Evolutionary conservation across 371 early-diverging fungal genomes (phyloP), one percentile per base, ranked within the genome.

Genomic region (Catenaria anguillulae): DNA sequence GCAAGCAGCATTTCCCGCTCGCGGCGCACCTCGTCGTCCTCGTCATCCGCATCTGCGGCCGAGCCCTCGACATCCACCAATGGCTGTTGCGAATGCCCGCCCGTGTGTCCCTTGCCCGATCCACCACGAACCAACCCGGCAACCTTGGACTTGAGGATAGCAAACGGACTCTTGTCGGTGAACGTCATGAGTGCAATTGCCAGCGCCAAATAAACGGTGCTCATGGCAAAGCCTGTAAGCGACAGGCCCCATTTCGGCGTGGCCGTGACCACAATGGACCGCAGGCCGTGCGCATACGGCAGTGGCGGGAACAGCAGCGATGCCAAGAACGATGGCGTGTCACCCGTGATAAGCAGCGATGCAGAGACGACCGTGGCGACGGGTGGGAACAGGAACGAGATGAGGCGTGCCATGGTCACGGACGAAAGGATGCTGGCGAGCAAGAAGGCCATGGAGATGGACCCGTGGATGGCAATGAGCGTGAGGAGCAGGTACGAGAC

Each of bases 301-400:
- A 58, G n/a, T 15, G 58, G 58, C 35, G 58, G 36, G 58, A 58
- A 58, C 58, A 58, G 34, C 24, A 21, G 26, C 17, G 31, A 13
- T 1, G 43, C 58, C 58, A 13, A 36, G n/a, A n/a, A n/a, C 24
- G 36, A 33, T 17, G 24, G 8, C 2, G 8, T 6, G 26, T n/a
- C 31, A 12, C 24, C 12, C n/a, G 21, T 21, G 48, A 48, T 56
- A 13, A 24, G 13, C 26, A 56, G 35, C 24, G 40, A 23, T 8
- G 34, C 40, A 5, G 56, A n/a, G 0, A 56, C n/a, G 5, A 58
- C 8, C 15, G 24, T 21, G 36, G 21, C 24, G 26, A 23, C 29
- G 34, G 36, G 19, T 17, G 58, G 58, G 24, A 58, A 58, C n/a
- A 36, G 6, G 58, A 58, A 58, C 58, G 58, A 58, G 1, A 31